Base-by-base conservation (phyloP, 164 flowering plant species). In the Kingdonia uniflora region DNA sequence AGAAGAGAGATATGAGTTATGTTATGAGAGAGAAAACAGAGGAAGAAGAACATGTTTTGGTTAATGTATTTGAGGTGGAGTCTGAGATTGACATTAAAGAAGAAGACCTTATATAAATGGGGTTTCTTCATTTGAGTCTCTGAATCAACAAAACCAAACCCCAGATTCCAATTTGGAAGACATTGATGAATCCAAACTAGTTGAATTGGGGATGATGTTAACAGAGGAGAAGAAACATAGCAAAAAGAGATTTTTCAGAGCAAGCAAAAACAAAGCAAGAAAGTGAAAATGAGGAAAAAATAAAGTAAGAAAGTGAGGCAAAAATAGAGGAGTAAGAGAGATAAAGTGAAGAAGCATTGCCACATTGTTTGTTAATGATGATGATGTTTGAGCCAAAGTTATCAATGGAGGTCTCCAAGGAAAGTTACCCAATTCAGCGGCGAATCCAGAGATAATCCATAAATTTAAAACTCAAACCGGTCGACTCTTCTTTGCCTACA, bases 371-470 rank as follows among this genome's bases (percentile, higher is more conserved):
- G 58, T 58, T 92, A 59, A 40, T n/a, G n/a, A n/a, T n/a, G n/a
- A n/a, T n/a, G n/a, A n/a, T n/a, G n/a, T n/a, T n/a, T n/a, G n/a
- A n/a, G 86, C 56, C n/a, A 5, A 92, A 92, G 71, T 72, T 92
- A 11, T 92, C 99, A 7, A 92, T 88, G 95, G 99, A 92, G 68
- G 96, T 92, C 14, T 82, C 95, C 14, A 82, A 80, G 70, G 99
- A 92, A 59, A 92, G 97, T 0, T 92, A 97, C 39, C 25, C 14
- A 19, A 7, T 46, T 38, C 29, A 49, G 62, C n/a, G n/a, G n/a
- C n/a, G n/a, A n/a, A n/a, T 65, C 51, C 11, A 46, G 48, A 38
- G 72, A 63, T 20, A 66, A 19, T 2, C 20, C 17, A 26, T 46
- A 38, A 65, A 68, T 65, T 64, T 50, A 45, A 1, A 80, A 66